These are phyloP conservation scores for Podaxis mareebaensis DNA, from an alignment of 768 basidiomycete genomes.

Conservation along the genomic window DNA sequence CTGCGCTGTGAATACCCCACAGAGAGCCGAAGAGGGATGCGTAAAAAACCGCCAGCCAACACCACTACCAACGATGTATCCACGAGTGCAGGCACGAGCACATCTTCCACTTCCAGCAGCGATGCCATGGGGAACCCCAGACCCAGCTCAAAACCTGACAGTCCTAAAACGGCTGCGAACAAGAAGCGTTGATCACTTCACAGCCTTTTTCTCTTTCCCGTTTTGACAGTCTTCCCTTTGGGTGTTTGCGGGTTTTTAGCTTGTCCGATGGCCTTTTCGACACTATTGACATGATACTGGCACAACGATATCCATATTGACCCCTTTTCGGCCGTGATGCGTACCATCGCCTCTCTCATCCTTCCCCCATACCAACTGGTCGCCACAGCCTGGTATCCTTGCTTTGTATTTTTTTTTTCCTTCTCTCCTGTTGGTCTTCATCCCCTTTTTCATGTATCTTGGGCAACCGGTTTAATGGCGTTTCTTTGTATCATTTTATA, in stretches of 20 bases:
- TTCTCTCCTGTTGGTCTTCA: not conserved
- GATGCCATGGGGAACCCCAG: not conserved
- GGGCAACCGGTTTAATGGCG: not conserved
- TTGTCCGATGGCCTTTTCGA: not conserved
- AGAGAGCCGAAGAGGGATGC: slow-evolving; percentile 71
- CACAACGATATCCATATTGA: not conserved
- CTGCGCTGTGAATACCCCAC: slow-evolving; percentile 71
- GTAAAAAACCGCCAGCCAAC: slow-evolving; percentile 43
- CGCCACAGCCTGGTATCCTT: not conserved
- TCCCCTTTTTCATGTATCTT: slow-evolving; percentile 3
- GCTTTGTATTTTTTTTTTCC: not conserved
- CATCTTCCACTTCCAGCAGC: not conserved
- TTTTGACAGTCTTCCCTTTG: slow-evolving; percentile 1
- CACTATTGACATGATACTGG: not conserved
- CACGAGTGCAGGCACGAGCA: not conserved
- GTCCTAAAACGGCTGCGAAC: slow-evolving; percentile 25
- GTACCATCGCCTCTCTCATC: not conserved
- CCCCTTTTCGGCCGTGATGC: slow-evolving; percentile 2
- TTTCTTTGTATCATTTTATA: not conserved
- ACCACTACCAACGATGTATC: slow-evolving; percentile 8
- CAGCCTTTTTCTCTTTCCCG: not conserved
- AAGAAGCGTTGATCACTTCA: slow-evolving; percentile 18
- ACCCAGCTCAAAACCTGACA: slow-evolving; percentile 21
- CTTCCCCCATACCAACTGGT: not conserved
- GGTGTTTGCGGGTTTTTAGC: not conserved